Evolutionary conservation across 2,329 filamentous ascomycete genomes (phyloP), one percentile per base, ranked within the genome.

Genomic region (Ophidiomyces ophidiicola): DNA sequence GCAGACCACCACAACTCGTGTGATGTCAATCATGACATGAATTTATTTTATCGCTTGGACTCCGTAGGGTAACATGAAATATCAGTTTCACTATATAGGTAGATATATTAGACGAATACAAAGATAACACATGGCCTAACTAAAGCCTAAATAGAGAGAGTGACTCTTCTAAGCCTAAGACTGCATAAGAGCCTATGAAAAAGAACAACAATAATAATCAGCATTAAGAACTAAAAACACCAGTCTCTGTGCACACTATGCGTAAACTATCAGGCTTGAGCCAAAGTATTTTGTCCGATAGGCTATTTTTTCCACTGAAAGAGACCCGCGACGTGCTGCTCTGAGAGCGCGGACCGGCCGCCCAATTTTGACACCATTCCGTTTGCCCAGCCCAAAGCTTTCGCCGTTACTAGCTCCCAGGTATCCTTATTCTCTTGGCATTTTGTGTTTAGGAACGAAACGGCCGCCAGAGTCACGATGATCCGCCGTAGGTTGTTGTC

Each of bases 341-440:
- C 14, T n/a, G 36, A 38, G 5, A 12, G 18, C 28, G 28, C 18
- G 3, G 21, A 10, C 23, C 29, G 2, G 14, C 30, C 31, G 14
- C 31, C 31, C 17, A 28, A 10, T 11, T n/a, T 20, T 10, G 30
- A 24, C 28, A 40, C 10, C 14, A 15, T 23, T n/a, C 20, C 17
- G 12, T 36, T 30, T 11, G 23, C 44, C 71, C 72, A 80, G 0
- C 32, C 50, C 49, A 59, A 63, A 0, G 72, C 76, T 62, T 80
- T 80, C 6, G 70, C 68, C 11, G 69, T 72, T 26, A 81, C 58
- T 63, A 82, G 62, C 45, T 78, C 76, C 77, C 77, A 82, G 5
- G 66, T 64, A 2, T 75, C 76, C 51, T 62, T 58, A 36, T 72
- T 61, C 0, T 46, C 56, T 0, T 24, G 47, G 42, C 73, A 48